phyloP scores from a whole-genome alignment of 371 early-diverging fungal species.

The Lichtheimia corymbifera region DNA sequence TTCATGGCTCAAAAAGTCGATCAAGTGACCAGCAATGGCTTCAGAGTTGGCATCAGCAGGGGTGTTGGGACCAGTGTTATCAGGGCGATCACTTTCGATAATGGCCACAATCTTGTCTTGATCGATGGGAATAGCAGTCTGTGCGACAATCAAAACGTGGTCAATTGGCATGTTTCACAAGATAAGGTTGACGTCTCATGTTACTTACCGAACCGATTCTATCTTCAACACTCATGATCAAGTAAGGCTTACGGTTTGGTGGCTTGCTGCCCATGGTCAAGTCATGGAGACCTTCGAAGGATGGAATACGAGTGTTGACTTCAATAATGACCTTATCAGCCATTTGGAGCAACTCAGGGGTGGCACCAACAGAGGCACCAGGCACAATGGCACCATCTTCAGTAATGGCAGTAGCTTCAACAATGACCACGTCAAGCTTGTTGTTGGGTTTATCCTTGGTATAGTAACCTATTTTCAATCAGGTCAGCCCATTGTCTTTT shows the following conservation, averaged over 20 bases:
- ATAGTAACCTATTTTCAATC: constrained; percentile 30
- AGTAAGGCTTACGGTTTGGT: constrained; percentile 51
- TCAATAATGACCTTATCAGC: constrained; percentile 57
- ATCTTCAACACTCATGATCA: constrained; percentile 52
- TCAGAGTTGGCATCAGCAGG: constrained; percentile 46
- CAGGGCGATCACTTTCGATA: constrained; percentile 48
- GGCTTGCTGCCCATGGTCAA: constrained; percentile 40
- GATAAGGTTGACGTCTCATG: not conserved
- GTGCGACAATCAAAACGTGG: constrained; percentile 3
- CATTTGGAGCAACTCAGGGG: constrained; percentile 54
- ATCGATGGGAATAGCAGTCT: constrained; percentile 54
- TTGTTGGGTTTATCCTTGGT: constrained; percentile 48
- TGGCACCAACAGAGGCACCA: constrained; percentile 59
- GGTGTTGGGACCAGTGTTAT: constrained; percentile 46
- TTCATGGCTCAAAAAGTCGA: constrained; percentile 55
- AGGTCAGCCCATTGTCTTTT: too few relatives aligned
- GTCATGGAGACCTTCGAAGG: constrained; percentile 57
- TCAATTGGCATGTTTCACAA: not conserved
- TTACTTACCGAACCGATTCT: constrained; percentile 50
- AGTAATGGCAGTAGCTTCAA: constrained; percentile 58
- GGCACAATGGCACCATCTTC: constrained; percentile 58
- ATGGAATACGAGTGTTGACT: constrained; percentile 56
- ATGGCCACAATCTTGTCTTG: constrained; percentile 51
- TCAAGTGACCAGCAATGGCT: constrained; percentile 49
- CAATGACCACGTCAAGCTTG: constrained; percentile 52